These are phyloP conservation scores for Tetrahymena malaccensis DNA, from an alignment of 73 alveolate genomes.

Conservation along the genomic window DNA sequence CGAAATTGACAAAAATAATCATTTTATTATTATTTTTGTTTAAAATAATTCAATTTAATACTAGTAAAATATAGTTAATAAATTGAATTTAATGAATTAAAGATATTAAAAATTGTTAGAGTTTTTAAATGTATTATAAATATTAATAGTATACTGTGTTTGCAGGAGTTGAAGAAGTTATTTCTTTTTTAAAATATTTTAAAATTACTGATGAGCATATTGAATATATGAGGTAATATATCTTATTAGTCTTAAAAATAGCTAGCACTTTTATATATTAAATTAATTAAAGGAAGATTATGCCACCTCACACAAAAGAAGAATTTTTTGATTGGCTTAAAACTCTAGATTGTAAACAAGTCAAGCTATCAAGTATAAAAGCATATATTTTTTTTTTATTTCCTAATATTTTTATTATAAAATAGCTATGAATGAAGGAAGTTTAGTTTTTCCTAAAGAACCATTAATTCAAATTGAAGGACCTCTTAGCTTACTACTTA, in stretches of 20 bases:
- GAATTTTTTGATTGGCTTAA: slow-evolving; percentile 61
- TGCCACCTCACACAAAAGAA: slow-evolving; percentile 49
- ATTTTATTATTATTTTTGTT: no score
- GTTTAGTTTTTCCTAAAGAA: slow-evolving; percentile 53
- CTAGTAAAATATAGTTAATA: no score
- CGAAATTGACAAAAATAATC: no score
- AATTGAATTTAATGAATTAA: neutral
- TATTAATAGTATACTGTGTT: slow-evolving; percentile 22
- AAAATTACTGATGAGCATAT: slow-evolving; percentile 53
- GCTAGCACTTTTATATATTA: neutral
- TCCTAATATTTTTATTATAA: neutral
- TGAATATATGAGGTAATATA: slow-evolving; percentile 12
- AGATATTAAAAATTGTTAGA: neutral
- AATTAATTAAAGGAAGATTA: neutral
- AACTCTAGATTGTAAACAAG: slow-evolving; percentile 25
- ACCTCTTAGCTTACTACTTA: slow-evolving; percentile 53
- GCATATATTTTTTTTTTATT: no score
- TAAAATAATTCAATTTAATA: no score
- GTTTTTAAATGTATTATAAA: neutral
- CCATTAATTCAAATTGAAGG: slow-evolving; percentile 64
- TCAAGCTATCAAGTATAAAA: slow-evolving; percentile 16
- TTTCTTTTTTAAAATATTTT: slow-evolving; percentile 26
- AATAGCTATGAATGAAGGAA: slow-evolving; percentile 52
- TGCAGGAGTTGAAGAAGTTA: slow-evolving; percentile 59
- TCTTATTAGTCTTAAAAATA: neutral